Evolutionary conservation across 2,329 filamentous ascomycete species (phyloP), one percentile per base, ranked within the genome.

Genomic region (Hymenoscyphus albidus): DNA sequence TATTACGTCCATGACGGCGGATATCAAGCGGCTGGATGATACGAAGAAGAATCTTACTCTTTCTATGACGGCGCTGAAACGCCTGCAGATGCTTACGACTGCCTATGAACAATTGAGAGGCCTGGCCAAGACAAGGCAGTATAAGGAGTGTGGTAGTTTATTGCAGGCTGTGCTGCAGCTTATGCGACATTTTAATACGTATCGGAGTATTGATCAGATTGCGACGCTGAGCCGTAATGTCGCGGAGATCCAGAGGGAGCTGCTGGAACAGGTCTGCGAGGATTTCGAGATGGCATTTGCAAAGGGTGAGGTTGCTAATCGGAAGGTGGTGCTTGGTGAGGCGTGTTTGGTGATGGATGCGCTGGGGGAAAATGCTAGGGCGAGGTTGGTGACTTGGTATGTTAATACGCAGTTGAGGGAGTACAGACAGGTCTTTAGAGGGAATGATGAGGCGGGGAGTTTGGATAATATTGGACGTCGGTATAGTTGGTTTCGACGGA

Each of bases 171-270:
- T 99, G 39, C 85, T 99, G 65, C 95, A 99, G 83, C 87, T 99
- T 57, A 97, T 98, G 91, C 91, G 91, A 70, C 93, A 99, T 79
- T 99, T 99, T 84, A 96, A 97, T 80, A 96, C 92, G 77, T 99
- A 98, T 77, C 84, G 95, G 65, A 97, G 93, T 72, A 98, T 99
- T 71, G 94, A 98, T 76, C 95, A 99, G 82, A 98, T 99, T 75
- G 95, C 95, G 35, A 91, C 91, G 0, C 82, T 99, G 68, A 96
- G 92, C 75, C 88, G 92, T 61, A 96, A 96, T 72, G 95, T 99
- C 42, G 90, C 93, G 5, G 95, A 98, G 72, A 83, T 99, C 68
- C 95, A 99, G 79, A 83, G 93, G 66, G 93, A 97, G 76, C 80
- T 99, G 65, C 80, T 97, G 64, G 95, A 99, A 79, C 95, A 99